phyloP scores from a whole-genome alignment of 2,329 filamentous ascomycete species.

The Diaporthe nobilis region DNA sequence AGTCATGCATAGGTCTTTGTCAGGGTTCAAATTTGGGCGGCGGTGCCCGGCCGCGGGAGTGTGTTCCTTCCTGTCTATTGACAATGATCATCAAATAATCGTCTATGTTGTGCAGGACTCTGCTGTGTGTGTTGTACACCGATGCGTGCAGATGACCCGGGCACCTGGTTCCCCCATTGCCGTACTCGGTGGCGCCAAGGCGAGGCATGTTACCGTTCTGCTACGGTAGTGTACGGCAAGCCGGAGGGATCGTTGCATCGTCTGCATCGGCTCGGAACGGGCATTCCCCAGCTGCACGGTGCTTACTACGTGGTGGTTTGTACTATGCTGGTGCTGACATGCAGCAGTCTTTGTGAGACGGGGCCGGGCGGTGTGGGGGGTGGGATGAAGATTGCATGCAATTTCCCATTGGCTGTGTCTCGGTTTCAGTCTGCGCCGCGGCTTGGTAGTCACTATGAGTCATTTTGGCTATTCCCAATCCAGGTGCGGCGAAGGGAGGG shows the following conservation, averaged over 20 bases:
- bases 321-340: background rate
- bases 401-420: slow-evolving; percentile 9
- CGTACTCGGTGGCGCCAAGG: background rate
- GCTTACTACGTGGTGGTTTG: background rate
- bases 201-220: background rate
- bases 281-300: slow-evolving; percentile 5
- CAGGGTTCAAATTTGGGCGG: background rate
- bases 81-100: background rate
- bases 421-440: slow-evolving; percentile 22
- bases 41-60: background rate
- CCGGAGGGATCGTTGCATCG: slow-evolving; percentile 12
- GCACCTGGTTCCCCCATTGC: background rate
- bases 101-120: background rate
- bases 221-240: background rate
- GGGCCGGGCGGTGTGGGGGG: background rate
- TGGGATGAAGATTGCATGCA: background rate
- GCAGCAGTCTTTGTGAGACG: slow-evolving; percentile 1
- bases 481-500: background rate
- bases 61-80: background rate
- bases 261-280: slow-evolving; percentile 14
- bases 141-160: background rate
- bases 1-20: background rate
- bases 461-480: slow-evolving; percentile 34
- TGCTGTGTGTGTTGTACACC: background rate
- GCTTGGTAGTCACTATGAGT: slow-evolving; percentile 35